Evolutionary conservation across 495 filamentous ascomycete species (phyloP).

Genomic region (Friedmanniomyces endolithicus): DNA sequence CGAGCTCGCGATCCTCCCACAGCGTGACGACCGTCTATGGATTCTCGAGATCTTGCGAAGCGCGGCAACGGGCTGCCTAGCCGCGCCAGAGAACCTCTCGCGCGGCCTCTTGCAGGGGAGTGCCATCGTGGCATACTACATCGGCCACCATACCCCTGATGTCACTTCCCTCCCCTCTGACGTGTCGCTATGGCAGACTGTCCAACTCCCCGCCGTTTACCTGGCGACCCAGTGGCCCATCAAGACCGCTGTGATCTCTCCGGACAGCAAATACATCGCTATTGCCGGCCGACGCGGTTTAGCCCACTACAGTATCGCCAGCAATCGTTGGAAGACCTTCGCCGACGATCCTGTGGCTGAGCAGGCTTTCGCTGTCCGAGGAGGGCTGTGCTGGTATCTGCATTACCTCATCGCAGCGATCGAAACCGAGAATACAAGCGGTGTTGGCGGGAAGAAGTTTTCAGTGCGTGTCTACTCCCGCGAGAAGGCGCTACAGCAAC

Average conservation of each 20-base stretch:
- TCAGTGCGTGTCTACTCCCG: constrained; percentile 86
- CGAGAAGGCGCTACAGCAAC: constrained; percentile 61
- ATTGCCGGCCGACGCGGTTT: constrained; percentile 85
- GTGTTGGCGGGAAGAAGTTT: constrained; percentile 50
- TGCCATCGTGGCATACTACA: constrained; percentile 75
- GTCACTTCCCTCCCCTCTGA: constrained; percentile 87
- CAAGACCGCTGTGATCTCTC: constrained; percentile 67
- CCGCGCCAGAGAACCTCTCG: constrained; percentile 67
- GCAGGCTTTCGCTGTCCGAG: constrained; percentile 80
- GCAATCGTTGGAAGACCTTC: constrained; percentile 92
- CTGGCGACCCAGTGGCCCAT: constrained; percentile 88
- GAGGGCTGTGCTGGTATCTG: constrained; percentile 97
- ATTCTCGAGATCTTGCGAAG: constrained; percentile 83
- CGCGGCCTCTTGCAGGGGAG: constrained; percentile 79
- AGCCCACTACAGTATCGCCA: constrained; percentile 90
- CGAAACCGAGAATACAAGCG: constrained; percentile 36
- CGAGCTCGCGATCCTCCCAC: constrained; percentile 62
- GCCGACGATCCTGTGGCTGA: constrained; percentile 58
- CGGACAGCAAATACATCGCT: constrained; percentile 87
- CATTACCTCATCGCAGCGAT: constrained; percentile 92
- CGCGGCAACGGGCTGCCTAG: constrained; percentile 79
- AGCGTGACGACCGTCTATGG: constrained; percentile 68
- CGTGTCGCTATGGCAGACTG: constrained; percentile 80
- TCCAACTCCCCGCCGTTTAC: constrained; percentile 73
- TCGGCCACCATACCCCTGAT: constrained; percentile 82